Evolutionary conservation across 306 rosid species (phyloP), one percentile per base, ranked within the genome.

Genomic region (Dicorynia guianensis): DNA sequence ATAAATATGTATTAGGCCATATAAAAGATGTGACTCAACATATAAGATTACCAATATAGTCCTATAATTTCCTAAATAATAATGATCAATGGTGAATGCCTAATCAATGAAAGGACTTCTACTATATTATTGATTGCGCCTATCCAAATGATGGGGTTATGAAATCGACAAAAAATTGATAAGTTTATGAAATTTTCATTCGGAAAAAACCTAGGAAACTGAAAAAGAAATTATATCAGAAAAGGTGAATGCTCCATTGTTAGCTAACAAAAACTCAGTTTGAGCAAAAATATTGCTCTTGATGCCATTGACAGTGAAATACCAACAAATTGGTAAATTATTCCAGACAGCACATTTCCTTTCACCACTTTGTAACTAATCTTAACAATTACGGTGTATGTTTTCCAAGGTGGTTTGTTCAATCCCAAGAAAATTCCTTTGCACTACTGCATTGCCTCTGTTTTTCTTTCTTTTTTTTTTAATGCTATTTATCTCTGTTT

Each of bases 191-290:
- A 48, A 48, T 48, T 19, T 36, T 19, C 39, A 62, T 46, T 48
- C 53, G 8, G 8, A 40, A 6, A 40, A 40, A 5, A 40, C 44
- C 9, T 4, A 40, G 4, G 48, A 63, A 65, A 55, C 64, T 65
- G 36, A 59, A 40, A 8, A 60, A 74, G 60, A 0, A 35, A 12
- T 8, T 8, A 43, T 8, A 43, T 10, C 48, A 52, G 3, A 65
- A 68, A 53, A 74, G 76, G 62, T 79, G 43, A 69, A 69, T 50
- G 11, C 72, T 56, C 18, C 39, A 46, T 18, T 42, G 19, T 40
- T 53, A 33, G 46, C 56, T 18, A 63, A 64, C 4, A n/a, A 64
- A 75, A 52, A 2, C 18, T 15, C 34, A 1, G 34, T 46, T 46
- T 1, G 6, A 20, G 53, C 48, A 64, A 4, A 40, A 40, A 7